Evolutionary conservation across 345 rosid species (phyloP).

Genomic region (Boechera stricta): DNA sequence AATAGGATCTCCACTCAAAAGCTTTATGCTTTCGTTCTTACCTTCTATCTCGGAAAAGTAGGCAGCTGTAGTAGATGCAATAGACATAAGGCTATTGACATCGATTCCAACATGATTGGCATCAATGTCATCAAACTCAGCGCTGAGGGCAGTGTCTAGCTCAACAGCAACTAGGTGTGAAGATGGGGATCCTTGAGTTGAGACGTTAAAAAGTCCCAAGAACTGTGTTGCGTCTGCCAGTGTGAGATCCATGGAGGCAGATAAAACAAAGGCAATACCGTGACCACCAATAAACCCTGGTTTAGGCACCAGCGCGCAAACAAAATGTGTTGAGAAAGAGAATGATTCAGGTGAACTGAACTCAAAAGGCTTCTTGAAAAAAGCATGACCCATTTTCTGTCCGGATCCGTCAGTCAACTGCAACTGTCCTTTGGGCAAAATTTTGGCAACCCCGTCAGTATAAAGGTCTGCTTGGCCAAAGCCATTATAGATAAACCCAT

Average conservation of each 20-base stretch:
- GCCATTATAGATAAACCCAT: constrained; percentile 48
- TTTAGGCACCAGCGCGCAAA: constrained; percentile 50
- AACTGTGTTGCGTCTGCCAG: constrained; percentile 33
- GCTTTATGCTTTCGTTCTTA: constrained; percentile 41
- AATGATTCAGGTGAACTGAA: constrained; percentile 37
- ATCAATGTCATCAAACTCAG: constrained; percentile 54
- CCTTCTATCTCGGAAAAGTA: constrained; percentile 44
- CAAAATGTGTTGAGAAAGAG: constrained; percentile 52
- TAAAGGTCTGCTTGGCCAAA: constrained; percentile 46
- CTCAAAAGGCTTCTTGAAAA: constrained; percentile 47
- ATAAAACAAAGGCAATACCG: constrained; percentile 53
- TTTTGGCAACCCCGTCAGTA: constrained; percentile 47
- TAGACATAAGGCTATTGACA: constrained; percentile 52
- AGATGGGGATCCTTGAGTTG: constrained; percentile 42
- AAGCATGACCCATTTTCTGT: constrained; percentile 51
- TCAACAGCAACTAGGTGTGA: constrained; percentile 66
- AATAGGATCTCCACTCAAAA: constrained; percentile 52
- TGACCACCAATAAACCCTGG: constrained; percentile 44
- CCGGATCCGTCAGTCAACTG: constrained; percentile 58
- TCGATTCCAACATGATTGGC: constrained; percentile 72
- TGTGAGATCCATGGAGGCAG: constrained; percentile 43
- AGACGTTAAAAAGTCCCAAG: constrained; percentile 59
- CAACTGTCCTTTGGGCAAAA: constrained; percentile 50
- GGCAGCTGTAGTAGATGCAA: constrained; percentile 42
- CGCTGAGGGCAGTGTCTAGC: constrained; percentile 56